These are phyloP conservation scores for Scheffersomyces illinoinensis DNA, from an alignment of 1,139 yeast genomes.

Conservation along the genomic window DNA sequence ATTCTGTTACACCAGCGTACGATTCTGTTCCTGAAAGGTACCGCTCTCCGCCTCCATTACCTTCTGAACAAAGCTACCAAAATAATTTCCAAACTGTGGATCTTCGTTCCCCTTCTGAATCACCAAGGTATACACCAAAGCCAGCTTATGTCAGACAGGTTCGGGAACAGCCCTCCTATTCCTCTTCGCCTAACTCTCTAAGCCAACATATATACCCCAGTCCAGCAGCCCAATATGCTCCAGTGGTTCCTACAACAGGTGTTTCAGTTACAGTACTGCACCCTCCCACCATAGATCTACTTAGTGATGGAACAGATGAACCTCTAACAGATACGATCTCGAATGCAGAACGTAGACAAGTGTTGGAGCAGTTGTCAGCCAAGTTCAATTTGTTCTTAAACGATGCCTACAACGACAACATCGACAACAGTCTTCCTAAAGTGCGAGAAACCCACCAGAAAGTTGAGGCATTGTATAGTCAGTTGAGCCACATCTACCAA, in stretches of 20 bases:
- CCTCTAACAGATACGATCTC: neutral
- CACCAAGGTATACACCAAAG: neutral
- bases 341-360: neutral
- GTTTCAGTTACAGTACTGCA: neutral
- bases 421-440: constrained; percentile 7
- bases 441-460: constrained; percentile 18
- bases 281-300: neutral
- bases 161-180: neutral
- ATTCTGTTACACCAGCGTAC: neutral
- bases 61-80: neutral
- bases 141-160: neutral
- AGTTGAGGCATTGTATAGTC: constrained; percentile 31
- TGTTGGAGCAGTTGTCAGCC: constrained; percentile 17
- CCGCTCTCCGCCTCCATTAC: constrained; percentile 13
- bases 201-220: neutral
- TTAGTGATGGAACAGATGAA: neutral
- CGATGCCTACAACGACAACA: constrained; percentile 3
- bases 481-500: constrained; percentile 35
- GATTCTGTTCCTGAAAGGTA: neutral
- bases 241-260: neutral
- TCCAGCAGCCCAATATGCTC: neutral
- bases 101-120: neutral
- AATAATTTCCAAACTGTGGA: neutral
- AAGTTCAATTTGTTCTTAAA: constrained; percentile 23
- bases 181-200: neutral